Evolutionary conservation across 2,329 filamentous ascomycete species (phyloP), one percentile per base, ranked within the genome.

Genomic region (Botryosphaeria dothidea): DNA sequence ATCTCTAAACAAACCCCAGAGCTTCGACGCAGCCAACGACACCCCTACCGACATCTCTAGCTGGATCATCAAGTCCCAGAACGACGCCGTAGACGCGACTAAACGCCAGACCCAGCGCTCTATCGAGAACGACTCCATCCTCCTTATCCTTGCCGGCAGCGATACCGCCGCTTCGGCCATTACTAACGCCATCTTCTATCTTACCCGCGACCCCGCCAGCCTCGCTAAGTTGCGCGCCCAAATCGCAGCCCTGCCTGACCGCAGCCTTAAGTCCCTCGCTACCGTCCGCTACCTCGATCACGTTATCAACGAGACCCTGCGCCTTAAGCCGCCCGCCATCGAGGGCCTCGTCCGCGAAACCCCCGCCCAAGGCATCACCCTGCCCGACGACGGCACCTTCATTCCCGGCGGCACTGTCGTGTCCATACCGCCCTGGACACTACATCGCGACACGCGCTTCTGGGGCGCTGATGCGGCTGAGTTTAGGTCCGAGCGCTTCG

Each of bases 231-330:
- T 67, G 17, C 62, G 66, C 4, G 23, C 64, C 4, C 25, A 54
- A 2, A 65, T 64, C 4, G 74, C 78, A 15, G 31, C 15, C 21
- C 4, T 21, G n/a, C 70, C 41, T 66, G 31, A 34, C 31, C 31
- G 31, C 31, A 34, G 31, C 31, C 31, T 34, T 34, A 69, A 1
- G 65, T 77, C 25, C 1, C 67, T 34, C 72, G 70, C 41, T 66
- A 17, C 68, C 1, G 66, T 78, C 21, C n/a, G 69, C 2, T 72
- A 75, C 41, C 72, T 82, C 11, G 78, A 80, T 60, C 76, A 71
- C 15, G 69, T 75, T 11, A 80, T 82, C 70, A 76, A 81, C 62
- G 80, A 82, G 66, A 71, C 78, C 0, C 69, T 82, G 1, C 75
- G 80, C 21, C 69, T 82, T 2, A 72, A 80, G 56, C 78, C 80